Base-by-base conservation (phyloP, 306 rosid genomes). In the Fagus crenata region DNA sequence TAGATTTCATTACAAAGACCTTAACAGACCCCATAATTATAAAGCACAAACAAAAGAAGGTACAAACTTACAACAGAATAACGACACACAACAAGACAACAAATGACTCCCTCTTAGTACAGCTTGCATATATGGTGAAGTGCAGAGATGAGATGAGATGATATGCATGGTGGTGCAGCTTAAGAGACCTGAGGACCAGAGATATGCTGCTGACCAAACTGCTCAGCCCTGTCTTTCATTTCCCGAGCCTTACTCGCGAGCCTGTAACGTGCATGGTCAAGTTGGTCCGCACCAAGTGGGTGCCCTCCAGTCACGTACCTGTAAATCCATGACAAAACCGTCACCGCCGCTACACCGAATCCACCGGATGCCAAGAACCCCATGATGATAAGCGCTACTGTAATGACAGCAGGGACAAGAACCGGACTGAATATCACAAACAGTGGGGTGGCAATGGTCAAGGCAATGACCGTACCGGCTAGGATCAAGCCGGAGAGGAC, bases 391-490 rank as follows among this genome's bases (percentile, higher is more conserved):
- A 94, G 81, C 0, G 81, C 72, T 3, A 80, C 82, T 0, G 88
- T 32, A 7, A 87, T 76, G 22, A 82, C 74, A 0, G 98, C 92
- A 0, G 98, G 96, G 0, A 94, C 87, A 0, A 94, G 86, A 28
- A 92, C 93, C 1, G 97, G 98, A 9, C 98, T 94, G 88, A 92
- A 94, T n/a, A 94, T 77, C 28, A 92, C 91, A 0, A 94, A 82
- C 58, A 94, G 79, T 0, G 96, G 98, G 0, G 93, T 92, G 1
- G 73, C 86, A 0, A 89, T 32, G 54, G 96, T 85, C 33, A 94
- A 79, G 0, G 80, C 86, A 0, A 94, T 84, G 15, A 92, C 92
- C 0, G 97, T 88, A 0, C 72, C 88, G 1, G 92, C 86, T 0
- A 89, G 59, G 5, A 84, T 54, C 53, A 94, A 54, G 0, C 85